phyloP scores from a whole-genome alignment of 495 filamentous ascomycete species.

The Thermochaetoides thermophila region DNA sequence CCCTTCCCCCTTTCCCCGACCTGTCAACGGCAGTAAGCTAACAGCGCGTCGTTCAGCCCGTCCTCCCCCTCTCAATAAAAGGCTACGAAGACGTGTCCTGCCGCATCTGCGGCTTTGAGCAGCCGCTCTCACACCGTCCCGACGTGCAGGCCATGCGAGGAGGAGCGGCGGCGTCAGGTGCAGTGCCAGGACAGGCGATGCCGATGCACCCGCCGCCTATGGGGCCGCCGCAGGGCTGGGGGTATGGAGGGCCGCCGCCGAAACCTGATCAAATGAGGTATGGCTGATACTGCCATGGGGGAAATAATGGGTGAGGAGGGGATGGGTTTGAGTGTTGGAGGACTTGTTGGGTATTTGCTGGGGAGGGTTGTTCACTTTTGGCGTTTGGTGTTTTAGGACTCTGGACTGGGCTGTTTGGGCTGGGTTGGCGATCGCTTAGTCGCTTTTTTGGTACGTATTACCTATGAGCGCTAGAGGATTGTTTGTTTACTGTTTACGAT shows the following conservation, averaged over 20 bases:
- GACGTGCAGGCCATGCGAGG: constrained; percentile 33
- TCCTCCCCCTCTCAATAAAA: constrained; percentile 39
- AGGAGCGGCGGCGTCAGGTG: too few species aligned
- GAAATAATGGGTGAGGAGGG: not conserved
- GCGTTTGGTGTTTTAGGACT: too few species aligned
- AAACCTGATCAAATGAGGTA: constrained; percentile 27
- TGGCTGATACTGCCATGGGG: constrained; percentile 4
- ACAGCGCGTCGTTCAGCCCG: constrained; percentile 20
- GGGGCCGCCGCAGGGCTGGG: constrained; percentile 15
- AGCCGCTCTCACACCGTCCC: constrained; percentile 36
- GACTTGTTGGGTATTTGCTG: not conserved
- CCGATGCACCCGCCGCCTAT: constrained; percentile 27
- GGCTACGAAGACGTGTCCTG: constrained; percentile 41
- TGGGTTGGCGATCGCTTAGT: too few species aligned
- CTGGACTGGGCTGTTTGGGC: too few species aligned
- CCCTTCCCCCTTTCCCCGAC: not conserved
- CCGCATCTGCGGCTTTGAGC: constrained; percentile 40
- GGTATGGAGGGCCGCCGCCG: constrained; percentile 13
- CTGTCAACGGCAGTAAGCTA: not conserved
- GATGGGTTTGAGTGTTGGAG: not conserved
- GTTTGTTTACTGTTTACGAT: too few species aligned
- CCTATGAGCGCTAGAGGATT: too few species aligned
- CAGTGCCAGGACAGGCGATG: constrained; percentile 22
- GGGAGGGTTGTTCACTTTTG: not conserved
- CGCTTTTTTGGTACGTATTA: too few species aligned